Conservation (phyloP, 2,329 filamentous ascomycete genomes). For the Grosmannia penicillata region DNA sequence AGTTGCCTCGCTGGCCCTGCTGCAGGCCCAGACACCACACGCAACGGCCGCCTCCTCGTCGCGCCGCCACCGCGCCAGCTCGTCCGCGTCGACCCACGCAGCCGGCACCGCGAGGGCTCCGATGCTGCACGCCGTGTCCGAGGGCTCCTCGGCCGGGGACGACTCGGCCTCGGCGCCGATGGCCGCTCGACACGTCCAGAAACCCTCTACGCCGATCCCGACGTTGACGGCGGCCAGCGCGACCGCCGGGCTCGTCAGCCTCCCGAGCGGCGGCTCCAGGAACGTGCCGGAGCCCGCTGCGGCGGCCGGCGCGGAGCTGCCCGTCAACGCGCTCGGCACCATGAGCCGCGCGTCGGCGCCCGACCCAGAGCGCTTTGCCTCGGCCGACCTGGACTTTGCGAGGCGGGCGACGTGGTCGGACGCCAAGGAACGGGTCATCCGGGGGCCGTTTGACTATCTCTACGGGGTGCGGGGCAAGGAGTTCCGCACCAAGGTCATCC, state of each 20-base stretch:
- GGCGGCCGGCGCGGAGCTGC: no score
- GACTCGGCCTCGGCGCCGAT: no score
- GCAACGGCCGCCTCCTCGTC: background rate
- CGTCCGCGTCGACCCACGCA: constrained; percentile 6
- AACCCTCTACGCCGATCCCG: constrained; percentile 14
- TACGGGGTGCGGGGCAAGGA: constrained; percentile 70
- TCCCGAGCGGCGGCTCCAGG: no score
- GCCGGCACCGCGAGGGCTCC: constrained; percentile 13
- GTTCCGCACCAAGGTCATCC: constrained; percentile 65
- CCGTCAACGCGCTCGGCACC: no score
- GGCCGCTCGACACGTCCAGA: no score
- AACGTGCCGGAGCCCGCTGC: no score
- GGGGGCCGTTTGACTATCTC: constrained; percentile 71
- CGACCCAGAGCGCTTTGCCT: constrained; percentile 37
- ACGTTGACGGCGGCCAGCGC: background rate
- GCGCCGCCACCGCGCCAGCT: constrained; percentile 3
- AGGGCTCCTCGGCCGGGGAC: no score
- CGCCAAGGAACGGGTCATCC: constrained; percentile 63
- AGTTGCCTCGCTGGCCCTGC: background rate
- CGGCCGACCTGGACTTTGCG: constrained; percentile 38
- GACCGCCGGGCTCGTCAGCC: background rate
- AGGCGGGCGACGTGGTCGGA: constrained; percentile 45
- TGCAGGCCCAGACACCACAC: constrained; percentile 1
- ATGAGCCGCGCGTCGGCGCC: constrained; percentile 20
- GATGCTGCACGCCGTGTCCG: constrained; percentile 38